A percentile compares a stretch with the other conserved stretches of the same genome.
Conservation (phyloP, 1,284 basidiomycete species). For the Neonothopanus nambi region DNA sequence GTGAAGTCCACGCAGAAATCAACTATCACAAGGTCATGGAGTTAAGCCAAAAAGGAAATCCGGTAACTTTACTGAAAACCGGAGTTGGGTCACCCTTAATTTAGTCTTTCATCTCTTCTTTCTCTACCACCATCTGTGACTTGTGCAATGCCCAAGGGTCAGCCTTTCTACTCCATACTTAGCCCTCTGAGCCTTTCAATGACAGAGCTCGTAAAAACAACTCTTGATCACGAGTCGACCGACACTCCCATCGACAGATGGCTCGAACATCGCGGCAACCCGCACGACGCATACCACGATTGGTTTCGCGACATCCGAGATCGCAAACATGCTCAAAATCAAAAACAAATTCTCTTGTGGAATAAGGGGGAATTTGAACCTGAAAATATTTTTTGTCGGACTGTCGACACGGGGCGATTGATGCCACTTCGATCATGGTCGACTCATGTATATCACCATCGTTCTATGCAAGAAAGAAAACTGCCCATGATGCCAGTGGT, state of each 20-base stretch:
- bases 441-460: constrained; percentile 74
- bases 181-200: constrained; percentile 63
- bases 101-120: no score
- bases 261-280: constrained; percentile 65
- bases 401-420: constrained; percentile 70
- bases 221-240: constrained; percentile 69
- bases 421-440: constrained; percentile 77
- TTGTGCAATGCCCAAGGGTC: constrained; percentile 42
- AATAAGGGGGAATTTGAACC: constrained; percentile 75
- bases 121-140: no score
- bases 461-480: constrained; percentile 68
- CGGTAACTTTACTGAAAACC: no score
- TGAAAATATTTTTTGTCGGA: constrained; percentile 74
- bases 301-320: constrained; percentile 72
- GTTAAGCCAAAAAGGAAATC: no score
- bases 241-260: constrained; percentile 78
- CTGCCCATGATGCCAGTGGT: constrained; percentile 76
- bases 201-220: constrained; percentile 74
- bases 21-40: no score
- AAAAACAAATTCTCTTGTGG: constrained; percentile 66
- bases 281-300: constrained; percentile 66
- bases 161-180: constrained; percentile 61
- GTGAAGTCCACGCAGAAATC: no score
- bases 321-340: constrained; percentile 48
- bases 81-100: no score